These are phyloP conservation scores for Pseudogymnoascus sp. DNA, from an alignment of 2,329 filamentous ascomycete genomes.

Conservation along the genomic window DNA sequence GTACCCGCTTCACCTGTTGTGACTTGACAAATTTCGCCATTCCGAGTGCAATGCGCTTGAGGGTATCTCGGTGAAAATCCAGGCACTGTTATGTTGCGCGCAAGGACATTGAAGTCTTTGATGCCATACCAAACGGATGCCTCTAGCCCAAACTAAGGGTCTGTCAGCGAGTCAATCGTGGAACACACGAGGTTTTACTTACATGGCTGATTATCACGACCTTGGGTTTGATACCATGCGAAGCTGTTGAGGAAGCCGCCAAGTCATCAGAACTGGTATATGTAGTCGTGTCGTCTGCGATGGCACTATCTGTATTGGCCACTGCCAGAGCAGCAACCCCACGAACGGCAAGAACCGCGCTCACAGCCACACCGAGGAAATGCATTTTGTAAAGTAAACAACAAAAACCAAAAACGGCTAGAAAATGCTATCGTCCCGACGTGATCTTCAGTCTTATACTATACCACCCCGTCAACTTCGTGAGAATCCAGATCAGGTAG, in stretches of 20 bases:
- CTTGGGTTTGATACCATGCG: slow-evolving; percentile 42
- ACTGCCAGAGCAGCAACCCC: neutral
- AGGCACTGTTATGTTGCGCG: slow-evolving; percentile 49
- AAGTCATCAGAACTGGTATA: neutral
- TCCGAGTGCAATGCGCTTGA: slow-evolving; percentile 54
- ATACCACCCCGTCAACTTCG: neutral
- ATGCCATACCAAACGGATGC: slow-evolving; percentile 51
- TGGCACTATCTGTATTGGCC: neutral
- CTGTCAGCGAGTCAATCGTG: neutral
- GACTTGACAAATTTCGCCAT: slow-evolving; percentile 59
- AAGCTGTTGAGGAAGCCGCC: neutral
- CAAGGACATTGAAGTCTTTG: slow-evolving; percentile 44
- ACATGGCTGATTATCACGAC: slow-evolving; percentile 59
- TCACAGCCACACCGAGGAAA: neutral
- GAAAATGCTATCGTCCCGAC: neutral
- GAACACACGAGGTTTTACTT: slow-evolving; percentile 15
- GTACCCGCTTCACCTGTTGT: slow-evolving; percentile 51
- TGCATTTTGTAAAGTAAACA: neutral
- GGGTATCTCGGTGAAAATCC: slow-evolving; percentile 62
- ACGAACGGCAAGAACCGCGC: neutral
- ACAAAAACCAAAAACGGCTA: neutral
- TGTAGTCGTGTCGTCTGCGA: neutral
- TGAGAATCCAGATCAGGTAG: neutral
- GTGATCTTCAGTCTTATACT: neutral
- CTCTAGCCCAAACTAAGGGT: slow-evolving; percentile 52